A percentile compares a stretch with the other conserved stretches of the same genome.
These are phyloP conservation scores for Hypomyces rosellus DNA, from an alignment of 2,329 filamentous ascomycete species.

Conservation along the genomic window DNA sequence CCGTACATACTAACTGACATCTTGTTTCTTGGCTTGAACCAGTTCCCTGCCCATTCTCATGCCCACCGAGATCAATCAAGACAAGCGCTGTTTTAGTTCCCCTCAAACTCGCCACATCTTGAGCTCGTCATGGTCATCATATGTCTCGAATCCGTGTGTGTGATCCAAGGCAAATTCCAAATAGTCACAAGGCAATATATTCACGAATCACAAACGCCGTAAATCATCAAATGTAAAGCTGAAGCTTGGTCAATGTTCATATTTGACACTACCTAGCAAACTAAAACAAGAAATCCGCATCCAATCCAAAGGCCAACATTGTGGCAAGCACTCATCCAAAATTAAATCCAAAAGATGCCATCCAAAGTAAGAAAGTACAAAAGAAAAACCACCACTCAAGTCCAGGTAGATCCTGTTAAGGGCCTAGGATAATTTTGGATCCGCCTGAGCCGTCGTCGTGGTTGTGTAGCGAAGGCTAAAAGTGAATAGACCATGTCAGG, in stretches of 20 bases:
- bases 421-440: neutral
- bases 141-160: too few relatives aligned
- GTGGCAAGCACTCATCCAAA: neutral
- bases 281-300: neutral
- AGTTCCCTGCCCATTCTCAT: too few relatives aligned
- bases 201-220: neutral
- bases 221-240: neutral
- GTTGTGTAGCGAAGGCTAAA: neutral
- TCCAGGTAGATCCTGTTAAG: neutral
- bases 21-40: too few relatives aligned
- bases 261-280: neutral
- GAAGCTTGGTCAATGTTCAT: neutral
- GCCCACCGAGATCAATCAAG: too few relatives aligned
- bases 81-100: too few relatives aligned
- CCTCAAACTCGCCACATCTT: too few relatives aligned
- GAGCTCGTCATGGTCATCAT: constrained; percentile 4
- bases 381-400: neutral
- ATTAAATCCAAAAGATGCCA: neutral
- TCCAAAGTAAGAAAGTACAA: neutral
- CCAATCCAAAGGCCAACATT: neutral
- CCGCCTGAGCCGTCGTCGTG: neutral
- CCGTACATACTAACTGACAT: too few relatives aligned
- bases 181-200: too few relatives aligned
- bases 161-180: too few relatives aligned
- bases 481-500: neutral